phyloP scores from a whole-genome alignment of 2,329 filamentous ascomycete species.

The Massarina eburnea region DNA sequence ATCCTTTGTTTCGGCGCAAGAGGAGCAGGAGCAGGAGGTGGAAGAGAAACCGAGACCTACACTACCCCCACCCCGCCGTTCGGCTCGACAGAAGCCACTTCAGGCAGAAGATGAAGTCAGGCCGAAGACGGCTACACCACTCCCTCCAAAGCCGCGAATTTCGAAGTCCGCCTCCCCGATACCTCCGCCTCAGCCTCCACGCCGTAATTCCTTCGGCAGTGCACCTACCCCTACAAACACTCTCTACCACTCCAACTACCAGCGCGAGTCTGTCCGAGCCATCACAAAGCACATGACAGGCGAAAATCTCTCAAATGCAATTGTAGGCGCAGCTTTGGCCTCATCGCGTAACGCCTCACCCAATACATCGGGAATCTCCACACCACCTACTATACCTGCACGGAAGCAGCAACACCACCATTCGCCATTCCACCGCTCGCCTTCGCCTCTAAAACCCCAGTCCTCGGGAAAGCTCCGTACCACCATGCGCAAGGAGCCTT shows the following conservation, averaged over 20 bases:
- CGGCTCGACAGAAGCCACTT: constrained; percentile 11
- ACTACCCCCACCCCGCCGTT: constrained; percentile 41
- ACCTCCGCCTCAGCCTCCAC: constrained; percentile 21
- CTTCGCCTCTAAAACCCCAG: constrained; percentile 40
- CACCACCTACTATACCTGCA: constrained; percentile 41
- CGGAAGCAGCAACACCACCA: constrained; percentile 44
- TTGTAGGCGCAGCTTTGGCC: constrained; percentile 73
- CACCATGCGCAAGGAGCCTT: constrained; percentile 61
- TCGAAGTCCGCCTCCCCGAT: constrained; percentile 30
- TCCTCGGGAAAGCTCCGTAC: constrained; percentile 60
- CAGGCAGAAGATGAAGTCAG: constrained; percentile 5
- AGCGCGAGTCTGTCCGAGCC: constrained; percentile 36
- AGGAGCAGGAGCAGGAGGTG: constrained; percentile 31
- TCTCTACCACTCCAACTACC: constrained; percentile 44
- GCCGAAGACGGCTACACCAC: constrained; percentile 17
- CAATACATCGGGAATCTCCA: constrained; percentile 35
- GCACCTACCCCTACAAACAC: constrained; percentile 22
- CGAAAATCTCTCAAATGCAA: constrained; percentile 70
- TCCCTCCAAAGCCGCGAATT: constrained; percentile 34
- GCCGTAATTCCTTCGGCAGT: constrained; percentile 22
- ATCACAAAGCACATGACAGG: constrained; percentile 57
- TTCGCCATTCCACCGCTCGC: constrained; percentile 42
- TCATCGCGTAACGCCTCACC: constrained; percentile 57
- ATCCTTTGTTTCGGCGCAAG: constrained; percentile 40
- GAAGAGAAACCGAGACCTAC: constrained; percentile 30